Percentiles rank a stretch among this genome's conserved stretches.
phyloP scores from a whole-genome alignment of 208 protist genomes.

The Leishmania martiniquensis region DNA sequence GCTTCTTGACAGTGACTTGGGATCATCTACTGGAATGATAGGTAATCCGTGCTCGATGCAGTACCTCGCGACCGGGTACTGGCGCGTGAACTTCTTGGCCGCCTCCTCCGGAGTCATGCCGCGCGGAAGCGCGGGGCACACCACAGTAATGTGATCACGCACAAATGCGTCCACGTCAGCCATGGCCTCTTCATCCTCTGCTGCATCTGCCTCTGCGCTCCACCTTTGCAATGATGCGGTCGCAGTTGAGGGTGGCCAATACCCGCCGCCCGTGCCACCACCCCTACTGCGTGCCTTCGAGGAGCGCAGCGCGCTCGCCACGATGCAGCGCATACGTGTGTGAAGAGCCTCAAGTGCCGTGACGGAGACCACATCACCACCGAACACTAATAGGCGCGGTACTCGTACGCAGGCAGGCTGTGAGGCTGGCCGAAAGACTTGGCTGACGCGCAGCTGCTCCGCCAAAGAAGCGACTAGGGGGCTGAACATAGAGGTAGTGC shows the following conservation, averaged over 20 bases:
- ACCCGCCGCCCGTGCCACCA: not conserved
- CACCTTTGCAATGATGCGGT: not conserved
- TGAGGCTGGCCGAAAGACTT: not conserved
- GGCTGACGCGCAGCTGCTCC: slow-evolving; percentile 8
- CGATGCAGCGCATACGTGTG: slow-evolving; percentile 58
- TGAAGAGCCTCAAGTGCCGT: slow-evolving; percentile 74
- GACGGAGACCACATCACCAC: slow-evolving; percentile 80
- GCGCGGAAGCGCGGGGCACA: slow-evolving; percentile 72
- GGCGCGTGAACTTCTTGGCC: slow-evolving; percentile 49
- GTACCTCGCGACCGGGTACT: slow-evolving; percentile 84
- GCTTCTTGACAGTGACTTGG: slow-evolving; percentile 60
- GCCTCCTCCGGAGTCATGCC: slow-evolving; percentile 39
- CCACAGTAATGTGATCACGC: slow-evolving; percentile 63
- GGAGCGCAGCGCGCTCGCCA: slow-evolving; percentile 24
- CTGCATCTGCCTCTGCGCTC: not conserved
- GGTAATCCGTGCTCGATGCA: slow-evolving; percentile 62
- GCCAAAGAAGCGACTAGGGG: not conserved
- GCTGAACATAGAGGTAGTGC: not conserved
- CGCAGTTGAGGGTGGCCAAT: not conserved
- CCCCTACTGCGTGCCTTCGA: not conserved
- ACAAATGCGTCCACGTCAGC: slow-evolving; percentile 34
- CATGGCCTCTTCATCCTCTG: slow-evolving; percentile 3
- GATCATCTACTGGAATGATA: slow-evolving; percentile 72
- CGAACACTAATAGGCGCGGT: slow-evolving; percentile 83
- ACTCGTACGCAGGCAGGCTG: slow-evolving; percentile 37